Conservation (phyloP, 306 rosid species). For the Quercus cerris region DNA sequence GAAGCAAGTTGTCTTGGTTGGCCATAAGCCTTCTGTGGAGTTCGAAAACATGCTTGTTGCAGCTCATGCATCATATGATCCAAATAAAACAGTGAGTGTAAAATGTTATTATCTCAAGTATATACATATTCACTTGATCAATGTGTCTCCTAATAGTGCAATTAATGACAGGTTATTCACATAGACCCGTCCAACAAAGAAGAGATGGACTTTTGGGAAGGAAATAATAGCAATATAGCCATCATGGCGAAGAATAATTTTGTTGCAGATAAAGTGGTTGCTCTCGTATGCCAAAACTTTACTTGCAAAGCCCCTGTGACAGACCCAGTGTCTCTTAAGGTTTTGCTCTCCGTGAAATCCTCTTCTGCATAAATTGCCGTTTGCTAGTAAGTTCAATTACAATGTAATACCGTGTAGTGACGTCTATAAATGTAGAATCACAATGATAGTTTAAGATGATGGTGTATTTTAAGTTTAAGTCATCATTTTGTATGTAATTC, state of each 20-base stretch:
- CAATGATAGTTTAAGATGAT: too few species aligned
- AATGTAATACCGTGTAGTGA: background rate
- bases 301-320: slow-evolving; percentile 66
- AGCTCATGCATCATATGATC: slow-evolving; percentile 69
- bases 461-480: too few species aligned
- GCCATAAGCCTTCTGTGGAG: slow-evolving; percentile 45
- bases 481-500: too few species aligned
- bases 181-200: slow-evolving; percentile 55
- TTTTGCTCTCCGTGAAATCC: slow-evolving; percentile 46
- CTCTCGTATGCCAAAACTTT: slow-evolving; percentile 84
- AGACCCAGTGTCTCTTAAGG: slow-evolving; percentile 47
- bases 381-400: background rate
- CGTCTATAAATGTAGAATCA: background rate
- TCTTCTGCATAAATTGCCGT: slow-evolving; percentile 21
- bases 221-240: slow-evolving; percentile 55
- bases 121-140: background rate
- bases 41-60: slow-evolving; percentile 68
- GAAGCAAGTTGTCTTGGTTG: slow-evolving; percentile 80
- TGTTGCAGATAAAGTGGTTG: slow-evolving; percentile 49
- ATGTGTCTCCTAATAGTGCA: background rate
- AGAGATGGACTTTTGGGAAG: slow-evolving; percentile 90
- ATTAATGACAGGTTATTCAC: slow-evolving; percentile 65
- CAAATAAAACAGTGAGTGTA: slow-evolving; percentile 68
- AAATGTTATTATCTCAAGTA: background rate
- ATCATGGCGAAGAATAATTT: slow-evolving; percentile 65